Conservation (phyloP, 805 yeast species). For the Wickerhamiella allomyrinae region DNA sequence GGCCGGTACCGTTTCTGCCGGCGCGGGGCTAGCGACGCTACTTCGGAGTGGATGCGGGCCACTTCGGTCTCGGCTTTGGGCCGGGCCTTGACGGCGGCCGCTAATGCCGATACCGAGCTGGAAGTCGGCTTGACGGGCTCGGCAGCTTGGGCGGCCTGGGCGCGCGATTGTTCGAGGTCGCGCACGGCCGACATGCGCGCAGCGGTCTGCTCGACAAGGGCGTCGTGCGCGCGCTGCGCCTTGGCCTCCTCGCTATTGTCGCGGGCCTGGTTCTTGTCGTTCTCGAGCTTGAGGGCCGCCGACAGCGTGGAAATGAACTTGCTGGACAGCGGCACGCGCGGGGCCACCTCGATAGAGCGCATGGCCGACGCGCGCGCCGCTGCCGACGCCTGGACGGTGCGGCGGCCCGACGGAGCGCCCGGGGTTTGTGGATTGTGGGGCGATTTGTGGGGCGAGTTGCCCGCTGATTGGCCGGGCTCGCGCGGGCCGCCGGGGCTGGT, state of each 20-base stretch:
- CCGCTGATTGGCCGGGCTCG: neutral
- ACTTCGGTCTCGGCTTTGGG: conserved; percentile 12
- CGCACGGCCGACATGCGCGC: conserved; percentile 2
- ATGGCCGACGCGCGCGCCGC: conserved; percentile 15
- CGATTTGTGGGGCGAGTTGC: neutral
- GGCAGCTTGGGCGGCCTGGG: too few species aligned
- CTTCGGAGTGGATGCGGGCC: conserved; percentile 11
- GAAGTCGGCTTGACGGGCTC: neutral
- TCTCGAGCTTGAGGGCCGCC: conserved; percentile 10
- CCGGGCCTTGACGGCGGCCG: conserved; percentile 15
- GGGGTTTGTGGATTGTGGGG: neutral
- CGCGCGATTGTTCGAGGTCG: neutral
- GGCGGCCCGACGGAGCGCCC: neutral
- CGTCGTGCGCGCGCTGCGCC: neutral
- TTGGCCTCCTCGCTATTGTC: neutral
- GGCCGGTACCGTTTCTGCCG: conserved; percentile 4
- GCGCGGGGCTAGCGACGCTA: neutral
- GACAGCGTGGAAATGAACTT: conserved; percentile 11
- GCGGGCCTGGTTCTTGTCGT: conserved; percentile 6
- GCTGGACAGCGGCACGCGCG: conserved; percentile 12
- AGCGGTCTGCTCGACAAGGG: conserved; percentile 1
- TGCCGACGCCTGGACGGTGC: conserved; percentile 5
- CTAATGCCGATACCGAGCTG: conserved; percentile 5
- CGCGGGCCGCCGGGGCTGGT: too few species aligned
- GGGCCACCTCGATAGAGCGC: conserved; percentile 9